Percentiles rank a stretch among this genome's conserved stretches.
Conservation (phyloP, 2,329 filamentous ascomycete species). For the Chrysoporthe austroafricana region DNA sequence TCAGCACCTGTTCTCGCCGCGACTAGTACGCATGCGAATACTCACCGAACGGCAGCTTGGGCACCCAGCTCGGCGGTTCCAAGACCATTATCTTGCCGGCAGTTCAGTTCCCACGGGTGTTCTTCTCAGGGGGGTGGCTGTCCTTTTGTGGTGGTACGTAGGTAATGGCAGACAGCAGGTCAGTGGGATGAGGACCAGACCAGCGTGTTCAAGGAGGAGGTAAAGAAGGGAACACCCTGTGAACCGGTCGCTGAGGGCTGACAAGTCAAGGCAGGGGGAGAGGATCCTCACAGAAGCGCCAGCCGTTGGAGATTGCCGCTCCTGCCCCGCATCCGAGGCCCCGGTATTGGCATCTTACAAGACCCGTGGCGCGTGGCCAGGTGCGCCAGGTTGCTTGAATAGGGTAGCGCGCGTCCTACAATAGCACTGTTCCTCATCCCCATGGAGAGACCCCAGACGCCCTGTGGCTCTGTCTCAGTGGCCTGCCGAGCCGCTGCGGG, state of each 20-base stretch:
- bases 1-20: constrained; percentile 21
- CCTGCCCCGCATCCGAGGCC: constrained; percentile 1
- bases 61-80: constrained; percentile 63
- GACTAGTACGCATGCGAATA: constrained; percentile 7
- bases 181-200: not conserved
- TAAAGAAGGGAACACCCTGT: not conserved
- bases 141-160: too few species aligned
- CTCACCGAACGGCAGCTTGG: constrained; percentile 60
- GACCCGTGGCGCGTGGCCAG: too few species aligned
- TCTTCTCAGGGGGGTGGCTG: too few species aligned
- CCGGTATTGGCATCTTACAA: not conserved
- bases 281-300: not conserved
- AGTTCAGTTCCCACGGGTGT: not conserved
- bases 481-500: not conserved
- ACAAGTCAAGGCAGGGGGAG: not conserved
- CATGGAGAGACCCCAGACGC: not conserved
- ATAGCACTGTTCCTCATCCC: not conserved
- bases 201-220: not conserved
- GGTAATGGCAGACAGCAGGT: not conserved
- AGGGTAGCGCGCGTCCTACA: constrained; percentile 3
- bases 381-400: not conserved
- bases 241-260: not conserved
- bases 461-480: not conserved
- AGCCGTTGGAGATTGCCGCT: not conserved
- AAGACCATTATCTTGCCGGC: constrained; percentile 54